Conservation (phyloP, 257 asterid genomes). For the Nicotiana benthamiana region DNA sequence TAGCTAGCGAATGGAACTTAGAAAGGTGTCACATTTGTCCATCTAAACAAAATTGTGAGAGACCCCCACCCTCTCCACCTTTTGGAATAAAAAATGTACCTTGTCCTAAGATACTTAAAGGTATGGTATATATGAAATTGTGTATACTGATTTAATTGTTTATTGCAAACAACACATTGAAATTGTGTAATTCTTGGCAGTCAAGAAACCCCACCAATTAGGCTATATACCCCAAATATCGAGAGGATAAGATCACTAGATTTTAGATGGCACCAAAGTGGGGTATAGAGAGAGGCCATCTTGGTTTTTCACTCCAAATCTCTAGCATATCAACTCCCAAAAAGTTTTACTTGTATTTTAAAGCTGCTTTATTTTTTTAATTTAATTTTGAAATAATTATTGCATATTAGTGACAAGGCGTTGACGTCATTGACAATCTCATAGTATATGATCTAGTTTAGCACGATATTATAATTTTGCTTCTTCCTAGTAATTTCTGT, state of each 20-base stretch:
- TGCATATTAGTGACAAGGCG: not conserved
- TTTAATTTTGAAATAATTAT: not conserved
- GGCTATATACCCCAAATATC: not conserved
- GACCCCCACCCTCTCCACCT: no score
- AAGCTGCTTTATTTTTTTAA: not conserved
- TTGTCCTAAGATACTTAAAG: no score
- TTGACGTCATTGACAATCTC: not conserved
- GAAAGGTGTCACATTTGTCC: no score
- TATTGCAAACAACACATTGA: not conserved
- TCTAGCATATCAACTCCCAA: not conserved
- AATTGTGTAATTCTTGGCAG: not conserved
- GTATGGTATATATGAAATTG: no score
- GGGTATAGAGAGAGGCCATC: not conserved
- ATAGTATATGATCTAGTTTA: not conserved
- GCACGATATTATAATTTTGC: not conserved
- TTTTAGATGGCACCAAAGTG: not conserved
- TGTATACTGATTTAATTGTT: no score
- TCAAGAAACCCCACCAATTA: not conserved
- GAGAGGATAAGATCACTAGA: slow-evolving; percentile 3
- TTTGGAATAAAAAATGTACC: no score
- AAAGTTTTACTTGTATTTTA: not conserved
- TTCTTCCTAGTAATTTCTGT: not conserved
- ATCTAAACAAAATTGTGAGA: no score
- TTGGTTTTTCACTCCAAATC: not conserved
- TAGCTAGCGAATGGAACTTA: no score